Conservation (phyloP, 2,329 filamentous ascomycete genomes). For the Xylariaceae sp. region DNA sequence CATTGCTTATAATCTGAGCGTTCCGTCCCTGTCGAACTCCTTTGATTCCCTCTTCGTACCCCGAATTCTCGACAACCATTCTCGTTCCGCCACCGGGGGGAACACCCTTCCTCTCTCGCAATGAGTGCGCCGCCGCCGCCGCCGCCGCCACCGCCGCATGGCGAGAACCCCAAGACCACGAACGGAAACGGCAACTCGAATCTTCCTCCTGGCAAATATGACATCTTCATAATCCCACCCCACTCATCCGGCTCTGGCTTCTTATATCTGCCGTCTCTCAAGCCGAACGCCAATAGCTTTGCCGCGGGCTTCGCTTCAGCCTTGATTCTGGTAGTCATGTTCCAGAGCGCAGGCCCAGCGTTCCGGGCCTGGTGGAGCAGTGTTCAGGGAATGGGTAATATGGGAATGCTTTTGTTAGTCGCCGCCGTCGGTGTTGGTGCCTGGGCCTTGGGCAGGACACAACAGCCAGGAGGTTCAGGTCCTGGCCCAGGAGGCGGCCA, state of each 20-base stretch:
- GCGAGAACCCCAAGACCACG: constrained; percentile 66
- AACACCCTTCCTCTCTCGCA: constrained; percentile 31
- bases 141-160: constrained; percentile 83
- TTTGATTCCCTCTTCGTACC: too few species aligned
- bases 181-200: constrained; percentile 53
- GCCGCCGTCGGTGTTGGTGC: constrained; percentile 70
- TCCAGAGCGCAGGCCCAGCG: constrained; percentile 67
- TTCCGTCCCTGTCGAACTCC: constrained; percentile 9
- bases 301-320: constrained; percentile 79
- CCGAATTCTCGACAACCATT: constrained; percentile 2
- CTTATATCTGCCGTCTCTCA: constrained; percentile 86
- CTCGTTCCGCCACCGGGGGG: background rate
- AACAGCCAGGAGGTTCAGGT: constrained; percentile 41
- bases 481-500: constrained; percentile 13
- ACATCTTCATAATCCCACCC: constrained; percentile 94
- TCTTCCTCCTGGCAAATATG: constrained; percentile 85
- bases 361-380: constrained; percentile 69
- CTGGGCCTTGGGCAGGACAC: constrained; percentile 70
- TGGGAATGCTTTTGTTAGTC: constrained; percentile 68
- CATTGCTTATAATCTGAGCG: constrained; percentile 20
- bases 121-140: constrained; percentile 63
- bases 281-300: constrained; percentile 85
- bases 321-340: constrained; percentile 67
- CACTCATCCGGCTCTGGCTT: constrained; percentile 87
- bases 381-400: constrained; percentile 67